Evolutionary conservation across 331 rosid genomes (phyloP), one percentile per base, ranked within the genome.

Genomic region (Dryas integrifolia): DNA sequence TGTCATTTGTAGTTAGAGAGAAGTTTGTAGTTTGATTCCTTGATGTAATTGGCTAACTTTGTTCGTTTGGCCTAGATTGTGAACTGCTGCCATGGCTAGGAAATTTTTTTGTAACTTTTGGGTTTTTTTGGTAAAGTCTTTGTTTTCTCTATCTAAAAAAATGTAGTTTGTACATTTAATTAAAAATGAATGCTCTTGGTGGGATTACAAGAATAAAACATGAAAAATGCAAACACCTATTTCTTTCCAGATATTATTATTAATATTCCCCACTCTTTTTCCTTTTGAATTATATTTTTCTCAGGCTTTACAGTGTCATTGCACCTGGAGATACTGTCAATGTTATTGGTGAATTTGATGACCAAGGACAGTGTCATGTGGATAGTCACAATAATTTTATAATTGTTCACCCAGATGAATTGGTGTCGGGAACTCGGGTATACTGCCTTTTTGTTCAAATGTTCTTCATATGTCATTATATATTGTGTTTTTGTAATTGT

Each of bases 391-490:
- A 72, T 26, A 94, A 94, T 80, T 85, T 85, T 83, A 75, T 94
- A 79, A 84, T 94, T 61, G 85, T 91, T 66, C 95, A 91, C 77
- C 98, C 98, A 4, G 91, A 88, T 81, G 77, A 84, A 76, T 82
- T 94, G 48, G 77, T 89, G 66, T 88, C 98, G 75, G 97, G 97
- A 73, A 89, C 96, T 70, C 86, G 95, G 97, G 98, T 94, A 94
- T 45, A 46, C 81, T 63, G 10, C 59, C 61, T 67, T 43, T 74
- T 79, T 69, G 59, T n/a, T 56, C 47, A 46, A 51, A 57, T 77
- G 30, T 43, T 68, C 75, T 75, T 64, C 50, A 44, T 83, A 48
- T 76, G 51, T 56, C 16, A 15, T 75, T 58, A 50, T 41, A n/a
- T 6, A 21, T 24, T 69, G 63, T 30, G 44, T 41, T 76, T 64